Percentiles rank a stretch among this genome's conserved stretches.
These are phyloP conservation scores for Aaosphaeria pasadenensis DNA, from an alignment of 2,329 filamentous ascomycete species.

Conservation along the genomic window DNA sequence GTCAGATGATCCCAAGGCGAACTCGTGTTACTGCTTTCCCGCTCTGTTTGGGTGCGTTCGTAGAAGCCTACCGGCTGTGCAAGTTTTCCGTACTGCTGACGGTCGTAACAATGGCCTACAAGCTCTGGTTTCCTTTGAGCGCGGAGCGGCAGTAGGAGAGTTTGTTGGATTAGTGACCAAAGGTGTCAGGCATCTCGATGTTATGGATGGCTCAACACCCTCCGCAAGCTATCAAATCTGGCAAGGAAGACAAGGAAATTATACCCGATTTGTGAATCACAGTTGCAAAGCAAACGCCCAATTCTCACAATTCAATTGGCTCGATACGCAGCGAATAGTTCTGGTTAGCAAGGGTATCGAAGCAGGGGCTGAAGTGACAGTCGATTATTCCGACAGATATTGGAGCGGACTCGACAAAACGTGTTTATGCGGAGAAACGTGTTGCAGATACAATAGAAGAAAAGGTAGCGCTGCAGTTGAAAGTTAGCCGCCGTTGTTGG, in stretches of 20 bases:
- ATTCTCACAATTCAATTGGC: conserved; percentile 57
- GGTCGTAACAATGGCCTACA: conserved; percentile 56
- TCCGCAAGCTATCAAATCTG: conserved; percentile 57
- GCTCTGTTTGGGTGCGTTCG: conserved; percentile 49
- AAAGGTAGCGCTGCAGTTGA: background rate
- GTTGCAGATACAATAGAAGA: conserved; percentile 45
- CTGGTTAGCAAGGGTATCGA: conserved; percentile 56
- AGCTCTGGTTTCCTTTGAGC: conserved; percentile 47
- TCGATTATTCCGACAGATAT: conserved; percentile 59
- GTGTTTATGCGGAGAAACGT: conserved; percentile 53
- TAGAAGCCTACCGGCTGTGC: conserved; percentile 44
- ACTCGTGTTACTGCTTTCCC: conserved; percentile 54
- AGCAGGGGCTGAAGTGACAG: conserved; percentile 54
- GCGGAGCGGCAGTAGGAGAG: conserved; percentile 48
- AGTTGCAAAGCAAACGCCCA: conserved; percentile 58
- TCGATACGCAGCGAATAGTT: conserved; percentile 54
- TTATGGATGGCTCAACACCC: conserved; percentile 52
- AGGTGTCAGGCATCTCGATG: conserved; percentile 51
- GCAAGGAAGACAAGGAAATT: conserved; percentile 56
- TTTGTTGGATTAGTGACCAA: conserved; percentile 56
- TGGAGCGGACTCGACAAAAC: conserved; percentile 56
- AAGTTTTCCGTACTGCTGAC: conserved; percentile 52
- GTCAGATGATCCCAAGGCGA: conserved; percentile 48
- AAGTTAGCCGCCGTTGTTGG: too few relatives aligned
- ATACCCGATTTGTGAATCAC: conserved; percentile 59